Conservation (phyloP, 2,329 filamentous ascomycete genomes). For the Fusarium tanahbumbuense region DNA sequence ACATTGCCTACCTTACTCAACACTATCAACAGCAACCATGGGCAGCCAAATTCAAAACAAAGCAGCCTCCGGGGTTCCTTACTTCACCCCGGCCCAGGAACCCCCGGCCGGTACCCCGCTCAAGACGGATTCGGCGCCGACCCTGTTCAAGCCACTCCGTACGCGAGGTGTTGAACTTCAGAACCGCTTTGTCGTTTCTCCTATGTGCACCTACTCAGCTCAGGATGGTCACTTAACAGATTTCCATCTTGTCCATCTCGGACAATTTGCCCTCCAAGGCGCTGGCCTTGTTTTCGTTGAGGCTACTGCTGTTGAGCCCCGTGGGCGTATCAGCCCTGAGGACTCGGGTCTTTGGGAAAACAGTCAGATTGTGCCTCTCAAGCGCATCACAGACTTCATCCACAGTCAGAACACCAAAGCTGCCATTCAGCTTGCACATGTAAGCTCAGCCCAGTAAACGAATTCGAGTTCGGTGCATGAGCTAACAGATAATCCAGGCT, state of each 20-base stretch:
- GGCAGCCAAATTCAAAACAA: constrained; percentile 48
- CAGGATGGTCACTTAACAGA: constrained; percentile 76
- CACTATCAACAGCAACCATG: constrained; percentile 20
- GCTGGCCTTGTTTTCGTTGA: constrained; percentile 81
- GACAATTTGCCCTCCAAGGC: constrained; percentile 80
- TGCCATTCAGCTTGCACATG: constrained; percentile 84
- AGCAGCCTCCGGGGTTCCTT: constrained; percentile 60
- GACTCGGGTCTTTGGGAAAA: constrained; percentile 87
- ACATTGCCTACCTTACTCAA: not conserved
- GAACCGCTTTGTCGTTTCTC: constrained; percentile 69
- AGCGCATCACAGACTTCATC: constrained; percentile 78
- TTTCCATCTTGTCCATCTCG: constrained; percentile 86
- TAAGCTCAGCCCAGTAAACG: not conserved
- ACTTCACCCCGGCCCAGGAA: constrained; percentile 65
- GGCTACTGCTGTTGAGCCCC: constrained; percentile 78
- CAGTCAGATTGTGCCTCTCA: constrained; percentile 78
- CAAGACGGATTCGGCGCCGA: constrained; percentile 57
- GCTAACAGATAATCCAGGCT: constrained; percentile 48
- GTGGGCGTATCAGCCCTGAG: constrained; percentile 86
- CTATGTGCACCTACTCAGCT: constrained; percentile 72
- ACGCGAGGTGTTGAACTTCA: constrained; percentile 64
- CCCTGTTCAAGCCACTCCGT: constrained; percentile 66
- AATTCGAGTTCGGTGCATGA: not conserved
- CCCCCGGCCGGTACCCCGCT: constrained; percentile 63
- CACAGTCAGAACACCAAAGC: constrained; percentile 82